phyloP scores from a whole-genome alignment of 1,284 basidiomycete genomes.

The Cryptococcus floricola region DNA sequence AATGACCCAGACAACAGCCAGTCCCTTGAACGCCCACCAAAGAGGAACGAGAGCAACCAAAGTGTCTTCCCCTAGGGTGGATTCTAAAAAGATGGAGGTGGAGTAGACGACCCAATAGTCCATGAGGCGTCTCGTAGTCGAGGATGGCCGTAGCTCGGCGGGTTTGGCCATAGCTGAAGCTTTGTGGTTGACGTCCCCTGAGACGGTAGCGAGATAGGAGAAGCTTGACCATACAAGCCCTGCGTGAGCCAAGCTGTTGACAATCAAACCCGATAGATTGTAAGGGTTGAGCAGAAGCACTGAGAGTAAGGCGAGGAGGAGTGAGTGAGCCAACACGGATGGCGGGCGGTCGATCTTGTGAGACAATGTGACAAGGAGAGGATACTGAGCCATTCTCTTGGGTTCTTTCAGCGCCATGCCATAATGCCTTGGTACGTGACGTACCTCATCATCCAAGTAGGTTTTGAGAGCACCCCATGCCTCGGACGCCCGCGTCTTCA shows the following conservation, averaged over 20 bases:
- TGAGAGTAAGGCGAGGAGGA: constrained; percentile 6
- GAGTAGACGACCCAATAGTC: constrained; percentile 15
- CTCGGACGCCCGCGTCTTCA: too few relatives aligned
- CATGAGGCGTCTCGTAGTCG: background rate
- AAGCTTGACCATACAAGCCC: background rate
- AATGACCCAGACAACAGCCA: constrained; percentile 6
- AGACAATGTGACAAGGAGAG: background rate
- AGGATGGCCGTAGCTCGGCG: background rate
- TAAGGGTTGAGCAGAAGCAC: constrained; percentile 13
- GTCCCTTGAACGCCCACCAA: constrained; percentile 7
- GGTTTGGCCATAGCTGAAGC: background rate
- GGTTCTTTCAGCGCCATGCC: background rate
- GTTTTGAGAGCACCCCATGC: background rate
- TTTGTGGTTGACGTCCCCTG: background rate
- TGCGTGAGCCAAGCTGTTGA: constrained; percentile 5
- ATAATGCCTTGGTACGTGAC: background rate
- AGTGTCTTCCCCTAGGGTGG: background rate
- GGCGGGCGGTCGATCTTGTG: constrained; percentile 11
- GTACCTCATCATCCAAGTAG: constrained; percentile 2
- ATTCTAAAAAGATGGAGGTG: constrained; percentile 4
- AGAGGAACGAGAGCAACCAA: constrained; percentile 7
- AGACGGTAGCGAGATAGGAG: background rate
- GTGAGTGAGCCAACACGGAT: constrained; percentile 10
- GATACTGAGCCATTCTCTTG: background rate
- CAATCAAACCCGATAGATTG: constrained; percentile 2